phyloP scores from a whole-genome alignment of 306 rosid genomes.

The Medicago truncatula region MtrunA17r5.0-ANR NC_053042.1:49581501-49582000 shows the following conservation, averaged over 20 bases:
- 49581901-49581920: constrained; percentile 54
- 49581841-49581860: constrained; percentile 23
- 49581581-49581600: too few relatives aligned
- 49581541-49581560: too few relatives aligned
- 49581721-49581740: constrained; percentile 37
- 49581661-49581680: constrained; percentile 18
- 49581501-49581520: too few relatives aligned
- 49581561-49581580: too few relatives aligned
- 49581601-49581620: too few relatives aligned
- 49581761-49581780: constrained; percentile 32
- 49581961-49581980: constrained; percentile 77
- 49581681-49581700: constrained; percentile 41
- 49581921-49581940: constrained; percentile 80
- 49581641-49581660: constrained; percentile 15
- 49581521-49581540: too few relatives aligned
- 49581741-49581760: constrained; percentile 14
- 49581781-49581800: constrained; percentile 27
- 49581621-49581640: too few relatives aligned
- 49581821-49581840: constrained; percentile 21
- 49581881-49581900: constrained; percentile 19
- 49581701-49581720: constrained; percentile 33
- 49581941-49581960: constrained; percentile 80
- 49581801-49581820: constrained; percentile 27
- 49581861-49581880: constrained; percentile 42
- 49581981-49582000: constrained; percentile 88